Evolutionary conservation across 768 basidiomycete species (phyloP).

Genomic region (Mycena albidolilacea): DNA sequence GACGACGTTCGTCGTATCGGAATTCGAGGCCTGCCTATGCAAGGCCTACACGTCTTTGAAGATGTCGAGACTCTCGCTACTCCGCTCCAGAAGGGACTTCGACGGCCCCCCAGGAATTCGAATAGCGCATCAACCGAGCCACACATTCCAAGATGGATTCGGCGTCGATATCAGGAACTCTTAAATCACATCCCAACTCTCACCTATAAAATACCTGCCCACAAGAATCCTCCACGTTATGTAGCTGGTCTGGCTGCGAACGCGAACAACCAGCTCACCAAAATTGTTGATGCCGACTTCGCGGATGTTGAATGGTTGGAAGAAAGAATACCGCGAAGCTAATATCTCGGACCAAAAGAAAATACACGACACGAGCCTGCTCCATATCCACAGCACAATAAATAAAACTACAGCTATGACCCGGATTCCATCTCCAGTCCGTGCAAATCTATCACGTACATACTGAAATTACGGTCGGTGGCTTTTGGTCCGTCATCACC

Average conservation of each 20-base stretch:
- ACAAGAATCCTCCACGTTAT: conserved; percentile 38
- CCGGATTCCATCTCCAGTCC: conserved; percentile 74
- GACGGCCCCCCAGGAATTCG: background rate
- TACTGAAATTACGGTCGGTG: conserved; percentile 81
- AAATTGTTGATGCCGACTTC: background rate
- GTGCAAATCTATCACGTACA: conserved; percentile 93
- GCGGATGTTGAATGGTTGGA: conserved; percentile 33
- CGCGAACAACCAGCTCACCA: background rate
- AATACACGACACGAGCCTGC: background rate
- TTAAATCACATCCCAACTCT: conserved; percentile 73
- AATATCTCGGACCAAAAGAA: background rate
- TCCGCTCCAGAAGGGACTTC: conserved; percentile 30
- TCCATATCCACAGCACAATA: conserved; percentile 20
- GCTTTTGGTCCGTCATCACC: conserved; percentile 68
- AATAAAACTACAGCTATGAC: conserved; percentile 37
- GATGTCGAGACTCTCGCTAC: conserved; percentile 64
- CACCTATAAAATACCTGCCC: conserved; percentile 45
- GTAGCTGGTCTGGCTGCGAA: conserved; percentile 51
- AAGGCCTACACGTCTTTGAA: conserved; percentile 58
- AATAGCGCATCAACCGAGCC: conserved; percentile 42
- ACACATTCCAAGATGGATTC: conserved; percentile 58
- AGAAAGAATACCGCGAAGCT: background rate
- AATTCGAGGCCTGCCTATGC: conserved; percentile 58
- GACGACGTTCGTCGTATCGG: conserved; percentile 42
- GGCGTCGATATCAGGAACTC: conserved; percentile 72